phyloP scores from a whole-genome alignment of 2,329 filamentous ascomycete species.

The Aspergillus sp. region DNA sequence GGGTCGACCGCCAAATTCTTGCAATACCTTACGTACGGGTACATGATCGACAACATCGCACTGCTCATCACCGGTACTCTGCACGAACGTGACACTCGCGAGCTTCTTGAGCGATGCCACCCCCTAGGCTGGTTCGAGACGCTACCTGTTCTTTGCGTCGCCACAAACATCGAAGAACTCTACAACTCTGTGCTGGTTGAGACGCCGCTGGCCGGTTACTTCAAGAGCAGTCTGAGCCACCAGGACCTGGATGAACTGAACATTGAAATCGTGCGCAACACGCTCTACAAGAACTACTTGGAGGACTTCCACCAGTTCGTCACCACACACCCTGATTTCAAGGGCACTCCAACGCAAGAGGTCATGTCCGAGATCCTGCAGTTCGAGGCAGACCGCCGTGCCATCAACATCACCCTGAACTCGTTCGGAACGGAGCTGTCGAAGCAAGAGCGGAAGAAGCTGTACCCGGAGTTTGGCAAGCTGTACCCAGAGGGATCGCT shows the following conservation, averaged over 20 bases:
- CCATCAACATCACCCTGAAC: conserved; percentile 99
- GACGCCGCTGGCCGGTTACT: conserved; percentile 92
- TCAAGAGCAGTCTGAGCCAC: conserved; percentile 94
- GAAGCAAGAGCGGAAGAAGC: conserved; percentile 91
- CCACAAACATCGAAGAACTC: conserved; percentile 96
- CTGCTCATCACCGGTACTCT: conserved; percentile 96
- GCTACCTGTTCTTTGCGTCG: conserved; percentile 95
- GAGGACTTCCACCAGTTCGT: conserved; percentile 97
- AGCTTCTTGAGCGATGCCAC: conserved; percentile 93
- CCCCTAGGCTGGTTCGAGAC: conserved; percentile 99
- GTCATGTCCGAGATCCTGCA: conserved; percentile 95
- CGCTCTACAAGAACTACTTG: conserved; percentile 98
- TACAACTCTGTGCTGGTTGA: conserved; percentile 98
- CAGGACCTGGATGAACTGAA: conserved; percentile 98
- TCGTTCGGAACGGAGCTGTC: conserved; percentile 95
- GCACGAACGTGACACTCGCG: conserved; percentile 94
- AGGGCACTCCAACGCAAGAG: conserved; percentile 84
- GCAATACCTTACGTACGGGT: conserved; percentile 97
- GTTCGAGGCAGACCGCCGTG: conserved; percentile 93
- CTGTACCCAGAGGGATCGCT: conserved; percentile 91
- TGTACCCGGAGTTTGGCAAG: conserved; percentile 89
- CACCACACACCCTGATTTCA: conserved; percentile 83
- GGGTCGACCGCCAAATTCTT: conserved; percentile 92
- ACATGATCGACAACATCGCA: conserved; percentile 99
- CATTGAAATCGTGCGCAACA: conserved; percentile 98